Conservation (phyloP, 331 rosid genomes). For the Arachis monticola region DNA sequence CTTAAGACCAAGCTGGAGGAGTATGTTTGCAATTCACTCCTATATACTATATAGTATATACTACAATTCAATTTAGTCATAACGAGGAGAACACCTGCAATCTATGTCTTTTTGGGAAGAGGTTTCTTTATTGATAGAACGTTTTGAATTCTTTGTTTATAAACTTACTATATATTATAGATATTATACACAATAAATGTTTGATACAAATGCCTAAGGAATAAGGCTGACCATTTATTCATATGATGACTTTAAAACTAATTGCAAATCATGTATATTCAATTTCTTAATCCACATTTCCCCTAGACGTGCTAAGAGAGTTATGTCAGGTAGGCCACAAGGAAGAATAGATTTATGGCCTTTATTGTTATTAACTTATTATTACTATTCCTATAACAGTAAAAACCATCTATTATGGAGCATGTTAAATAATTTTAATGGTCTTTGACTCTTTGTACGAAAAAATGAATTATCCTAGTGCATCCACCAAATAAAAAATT, state of each 20-base stretch:
- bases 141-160: background rate
- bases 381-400: background rate
- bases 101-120: constrained; percentile 84
- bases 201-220: constrained; percentile 13
- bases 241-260: background rate
- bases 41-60: too few species aligned
- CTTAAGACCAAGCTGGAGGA: too few species aligned
- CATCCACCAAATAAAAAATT: background rate
- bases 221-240: background rate
- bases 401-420: background rate
- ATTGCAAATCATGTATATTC: constrained; percentile 4
- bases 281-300: background rate
- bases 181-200: background rate
- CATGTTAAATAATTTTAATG: background rate
- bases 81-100: constrained; percentile 43
- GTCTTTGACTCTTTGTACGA: background rate
- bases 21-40: too few species aligned
- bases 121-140: constrained; percentile 81
- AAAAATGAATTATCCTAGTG: constrained; percentile 8
- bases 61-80: too few species aligned
- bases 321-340: too few species aligned
- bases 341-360: too few species aligned
- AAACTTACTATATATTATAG: background rate
- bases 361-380: too few species aligned
- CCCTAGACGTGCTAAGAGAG: constrained; percentile 18